Percentiles rank a stretch among this genome's conserved stretches.
Evolutionary conservation across 306 rosid genomes (phyloP).

Genomic region (Ziziphus jujuba): DNA sequence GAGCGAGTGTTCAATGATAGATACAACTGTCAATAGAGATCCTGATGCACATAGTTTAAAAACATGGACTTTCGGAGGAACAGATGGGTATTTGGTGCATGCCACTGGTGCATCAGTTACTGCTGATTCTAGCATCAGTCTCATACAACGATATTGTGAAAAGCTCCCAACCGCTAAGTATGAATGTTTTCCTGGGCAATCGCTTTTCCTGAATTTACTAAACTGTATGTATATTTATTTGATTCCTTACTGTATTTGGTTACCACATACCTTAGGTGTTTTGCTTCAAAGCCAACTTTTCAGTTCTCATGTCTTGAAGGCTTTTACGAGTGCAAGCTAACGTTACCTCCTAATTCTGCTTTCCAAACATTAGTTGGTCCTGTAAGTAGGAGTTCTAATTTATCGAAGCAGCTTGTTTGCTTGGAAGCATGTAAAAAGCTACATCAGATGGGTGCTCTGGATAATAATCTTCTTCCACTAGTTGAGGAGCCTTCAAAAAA

Average conservation of each 20-base stretch:
- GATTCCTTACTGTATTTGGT: constrained; percentile 15
- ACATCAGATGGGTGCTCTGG: constrained; percentile 77
- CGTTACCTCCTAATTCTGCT: constrained; percentile 75
- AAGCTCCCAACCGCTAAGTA: constrained; percentile 72
- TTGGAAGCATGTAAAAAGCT: constrained; percentile 91
- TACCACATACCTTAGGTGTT: constrained; percentile 52
- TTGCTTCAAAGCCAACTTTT: constrained; percentile 53
- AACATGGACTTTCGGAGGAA: constrained; percentile 31
- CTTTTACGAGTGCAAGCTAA: constrained; percentile 52
- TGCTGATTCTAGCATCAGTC: constrained; percentile 63
- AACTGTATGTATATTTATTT: not conserved
- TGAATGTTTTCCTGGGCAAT: constrained; percentile 28
- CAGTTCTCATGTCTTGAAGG: constrained; percentile 40
- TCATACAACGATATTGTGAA: constrained; percentile 64
- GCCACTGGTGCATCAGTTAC: constrained; percentile 76
- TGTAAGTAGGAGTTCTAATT: constrained; percentile 42
- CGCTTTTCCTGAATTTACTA: constrained; percentile 1
- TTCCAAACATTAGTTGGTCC: constrained; percentile 73
- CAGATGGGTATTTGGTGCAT: constrained; percentile 50
- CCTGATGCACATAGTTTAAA: constrained; percentile 36
- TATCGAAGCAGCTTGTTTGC: constrained; percentile 78
- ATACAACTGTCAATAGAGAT: constrained; percentile 59
- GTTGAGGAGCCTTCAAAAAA: constrained; percentile 41
- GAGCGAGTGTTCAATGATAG: constrained; percentile 72
- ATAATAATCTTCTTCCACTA: constrained; percentile 75